A percentile compares a stretch with the other conserved stretches of the same genome.
Evolutionary conservation across 2,329 filamentous ascomycete species (phyloP).

Genomic region (Chaetothyriales sp.): DNA sequence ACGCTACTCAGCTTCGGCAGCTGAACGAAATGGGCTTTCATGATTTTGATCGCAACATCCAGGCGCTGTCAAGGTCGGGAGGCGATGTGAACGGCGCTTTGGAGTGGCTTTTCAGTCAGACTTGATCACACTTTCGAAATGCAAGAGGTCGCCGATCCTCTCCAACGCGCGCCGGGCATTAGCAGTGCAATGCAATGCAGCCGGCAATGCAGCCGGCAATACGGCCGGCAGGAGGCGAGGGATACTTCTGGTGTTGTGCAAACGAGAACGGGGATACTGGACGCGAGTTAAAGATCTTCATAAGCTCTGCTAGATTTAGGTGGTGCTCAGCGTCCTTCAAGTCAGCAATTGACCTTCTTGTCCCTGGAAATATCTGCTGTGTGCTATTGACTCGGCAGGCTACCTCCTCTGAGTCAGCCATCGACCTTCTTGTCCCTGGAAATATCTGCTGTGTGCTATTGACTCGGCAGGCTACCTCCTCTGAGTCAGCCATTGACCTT

Average conservation of each 20-base stretch:
- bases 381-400: not conserved
- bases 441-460: not conserved
- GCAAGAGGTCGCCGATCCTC: not conserved
- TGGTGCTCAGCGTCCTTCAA: not conserved
- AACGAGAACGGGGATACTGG: not conserved
- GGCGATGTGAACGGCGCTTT: conserved; percentile 77
- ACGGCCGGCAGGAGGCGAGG: not conserved
- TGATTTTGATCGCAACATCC: conserved; percentile 87
- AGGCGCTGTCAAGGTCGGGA: conserved; percentile 72
- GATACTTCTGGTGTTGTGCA: not conserved
- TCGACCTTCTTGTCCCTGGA: not conserved
- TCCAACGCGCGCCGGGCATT: not conserved
- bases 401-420: not conserved
- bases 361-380: not conserved
- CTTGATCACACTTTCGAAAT: conserved; percentile 1
- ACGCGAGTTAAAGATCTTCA: not conserved
- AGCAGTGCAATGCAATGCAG: not conserved
- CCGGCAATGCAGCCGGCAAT: not conserved
- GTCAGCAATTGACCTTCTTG: not conserved
- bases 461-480: not conserved
- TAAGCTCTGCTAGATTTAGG: not conserved
- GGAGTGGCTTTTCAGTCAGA: conserved; percentile 18
- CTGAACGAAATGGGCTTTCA: conserved; percentile 98
- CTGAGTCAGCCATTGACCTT: not conserved
- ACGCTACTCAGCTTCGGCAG: conserved; percentile 77